Conservation (phyloP, 108 stramenopile genomes). For the Mediolabrus comicus region DNA sequence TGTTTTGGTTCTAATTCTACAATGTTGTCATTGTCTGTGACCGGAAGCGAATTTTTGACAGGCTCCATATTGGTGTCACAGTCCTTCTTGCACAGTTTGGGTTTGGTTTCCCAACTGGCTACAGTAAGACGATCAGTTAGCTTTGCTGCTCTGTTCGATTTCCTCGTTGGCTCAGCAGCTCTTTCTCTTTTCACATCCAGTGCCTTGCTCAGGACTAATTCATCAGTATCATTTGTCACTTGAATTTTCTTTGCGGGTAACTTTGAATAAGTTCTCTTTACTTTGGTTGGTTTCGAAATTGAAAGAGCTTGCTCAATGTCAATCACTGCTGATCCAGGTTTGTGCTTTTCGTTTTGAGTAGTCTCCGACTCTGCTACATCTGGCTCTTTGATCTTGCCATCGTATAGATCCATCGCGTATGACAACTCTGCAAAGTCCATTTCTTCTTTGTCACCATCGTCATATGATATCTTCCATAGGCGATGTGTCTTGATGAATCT, state of each 20-base stretch:
- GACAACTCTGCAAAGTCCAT: slow-evolving; percentile 8
- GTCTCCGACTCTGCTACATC: not conserved
- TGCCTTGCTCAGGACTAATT: not conserved
- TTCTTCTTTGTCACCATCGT: slow-evolving; percentile 14
- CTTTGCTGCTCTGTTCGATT: slow-evolving; percentile 10
- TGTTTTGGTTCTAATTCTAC: not conserved
- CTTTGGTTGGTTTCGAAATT: not conserved
- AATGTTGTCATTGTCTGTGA: not conserved
- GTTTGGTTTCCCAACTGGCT: slow-evolving; percentile 6
- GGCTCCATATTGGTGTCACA: too few relatives aligned
- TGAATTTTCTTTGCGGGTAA: not conserved
- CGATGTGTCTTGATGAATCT: slow-evolving; percentile 6
- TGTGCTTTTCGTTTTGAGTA: not conserved
- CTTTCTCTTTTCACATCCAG: not conserved
- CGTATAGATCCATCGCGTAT: slow-evolving; percentile 8
- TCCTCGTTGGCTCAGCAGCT: not conserved
- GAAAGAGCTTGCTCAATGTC: not conserved
- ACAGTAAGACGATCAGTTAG: slow-evolving; percentile 31
- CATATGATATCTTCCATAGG: slow-evolving; percentile 12
- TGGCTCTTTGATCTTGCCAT: not conserved
- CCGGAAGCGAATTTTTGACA: not conserved
- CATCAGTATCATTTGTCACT: not conserved
- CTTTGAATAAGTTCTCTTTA: slow-evolving; percentile 1
- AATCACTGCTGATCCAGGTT: slow-evolving; percentile 3
- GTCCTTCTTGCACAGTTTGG: not conserved